These are phyloP conservation scores for Coemansia sp. DNA, from an alignment of 192 early-diverging fungal species.

Conservation along the genomic window DNA sequence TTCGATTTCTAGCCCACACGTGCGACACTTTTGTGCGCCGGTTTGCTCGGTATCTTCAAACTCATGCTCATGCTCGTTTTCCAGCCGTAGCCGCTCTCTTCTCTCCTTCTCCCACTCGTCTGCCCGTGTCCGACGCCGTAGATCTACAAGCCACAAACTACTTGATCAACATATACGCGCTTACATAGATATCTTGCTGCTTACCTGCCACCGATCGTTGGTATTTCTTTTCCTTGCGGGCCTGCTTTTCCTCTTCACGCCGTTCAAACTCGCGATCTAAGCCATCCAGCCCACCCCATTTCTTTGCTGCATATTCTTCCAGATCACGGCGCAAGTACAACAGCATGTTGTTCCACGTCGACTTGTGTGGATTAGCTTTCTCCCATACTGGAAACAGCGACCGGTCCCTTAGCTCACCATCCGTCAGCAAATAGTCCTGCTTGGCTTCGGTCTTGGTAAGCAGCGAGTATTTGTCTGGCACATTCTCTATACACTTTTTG, in stretches of 20 bases:
- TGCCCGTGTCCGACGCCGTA: conserved; percentile 76
- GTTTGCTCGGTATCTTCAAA: conserved; percentile 60
- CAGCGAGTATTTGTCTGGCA: conserved; percentile 86
- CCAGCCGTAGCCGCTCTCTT: conserved; percentile 51
- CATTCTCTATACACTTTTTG: conserved; percentile 64
- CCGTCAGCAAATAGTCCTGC: conserved; percentile 91
- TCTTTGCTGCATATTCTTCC: conserved; percentile 89
- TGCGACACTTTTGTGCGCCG: conserved; percentile 60
- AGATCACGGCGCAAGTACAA: conserved; percentile 83
- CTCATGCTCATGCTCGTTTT: conserved; percentile 69
- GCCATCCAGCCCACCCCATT: conserved; percentile 84
- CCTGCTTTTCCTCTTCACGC: conserved; percentile 72
- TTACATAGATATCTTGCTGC: too few species aligned
- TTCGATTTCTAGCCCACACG: conserved; percentile 68
- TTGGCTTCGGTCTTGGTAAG: conserved; percentile 95
- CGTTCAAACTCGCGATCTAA: conserved; percentile 87
- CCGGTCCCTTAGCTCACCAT: conserved; percentile 85
- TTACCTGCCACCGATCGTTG: conserved; percentile 62
- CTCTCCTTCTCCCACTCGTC: conserved; percentile 61
- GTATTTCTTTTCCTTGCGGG: conserved; percentile 81
- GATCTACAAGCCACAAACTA: conserved; percentile 57
- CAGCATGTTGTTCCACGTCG: conserved; percentile 97
- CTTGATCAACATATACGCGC: too few species aligned
- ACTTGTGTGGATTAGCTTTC: conserved; percentile 91
- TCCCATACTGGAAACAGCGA: conserved; percentile 78